Base-by-base conservation (phyloP, 345 rosid species). In the Psidium guajava region DNA sequence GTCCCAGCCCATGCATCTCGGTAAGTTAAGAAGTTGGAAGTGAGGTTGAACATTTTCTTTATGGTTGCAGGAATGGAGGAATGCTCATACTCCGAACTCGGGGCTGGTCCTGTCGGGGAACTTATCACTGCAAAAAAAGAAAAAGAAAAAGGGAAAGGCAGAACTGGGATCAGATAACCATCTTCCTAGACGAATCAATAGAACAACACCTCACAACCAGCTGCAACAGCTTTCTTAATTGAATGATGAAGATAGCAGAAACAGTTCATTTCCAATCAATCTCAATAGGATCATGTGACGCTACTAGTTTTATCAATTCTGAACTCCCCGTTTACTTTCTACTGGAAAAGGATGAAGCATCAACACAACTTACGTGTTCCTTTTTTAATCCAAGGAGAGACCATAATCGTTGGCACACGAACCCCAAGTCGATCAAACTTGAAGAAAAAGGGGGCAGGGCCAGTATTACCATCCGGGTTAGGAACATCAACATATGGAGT, bases 1-100 rank as follows among this genome's bases (percentile, higher is more conserved):
- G 98, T 96, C 74, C 94, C 95, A 0, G 99, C 99, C 99, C 99
- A 96, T 83, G 99, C 98, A 91, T 97, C 99, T 87, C 99, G 91
- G 86, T 93, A 95, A 73, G 99, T 97, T 69, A 97, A 91, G 93
- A 93, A 97, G 87, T 95, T 96, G 56, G 99, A 96, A 54, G 92
- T 87, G 58, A 97, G 93, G 82, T 93, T 93, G 94, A 97, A 97
- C 8, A 97, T 90, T 87, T 97, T 96, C 96, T 95, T 97, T 64
- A 97, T 90, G 32, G 98, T 97, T 64, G 99, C 99, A 27, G 99
- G 98, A 83, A 97, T 91, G 50, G 99, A 96, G 47, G 99, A 97
- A 83, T 97, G 98, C 90, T 97, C 98, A 51, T 88, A 95, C 87
- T 97, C 99, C 27, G 99, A 95, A 83, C 84, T 92, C 58, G 93